Base-by-base conservation (phyloP, 2,329 filamentous ascomycete genomes). In the Pseudocercospora fuligena region DNA sequence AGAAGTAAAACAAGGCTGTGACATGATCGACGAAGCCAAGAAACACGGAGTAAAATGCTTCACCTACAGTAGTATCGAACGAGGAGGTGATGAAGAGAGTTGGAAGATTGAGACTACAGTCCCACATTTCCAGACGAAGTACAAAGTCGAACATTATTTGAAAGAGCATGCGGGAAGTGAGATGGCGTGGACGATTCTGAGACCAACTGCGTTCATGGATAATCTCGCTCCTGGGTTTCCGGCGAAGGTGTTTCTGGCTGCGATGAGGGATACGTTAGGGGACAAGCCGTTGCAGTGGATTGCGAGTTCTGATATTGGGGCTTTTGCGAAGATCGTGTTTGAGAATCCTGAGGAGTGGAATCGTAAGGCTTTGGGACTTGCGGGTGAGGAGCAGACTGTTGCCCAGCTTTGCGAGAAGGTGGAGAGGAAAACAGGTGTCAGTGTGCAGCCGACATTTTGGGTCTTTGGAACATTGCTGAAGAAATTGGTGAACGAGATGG, bases 41-140 rank as follows among this genome's bases (percentile, higher is more conserved):
- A 82, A 83, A 54, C 76, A 85, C 36, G 81, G 82, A 11, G 87
- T 91, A 53, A 81, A 83, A 67, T 84, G 88, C 73, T 89, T 91
- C 71, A 85, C 91, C 40, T 91, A 90, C 78, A 85, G 82, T 60
- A 87, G 84, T 61, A 87, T 90, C 27, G 89, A 91, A 71, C 86
- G 89, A 29, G 87, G 88, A 51, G 88, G 88, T 54, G 75, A 76
- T 46, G 83, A 86, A 46, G 81, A 80, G 19, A 85, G 83, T 61
- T 84, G 84, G 77, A 81, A 84, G 14, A 85, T 83, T 69, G 78
- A 82, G 1, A 89, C 88, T 0, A 76, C 81, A 0, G 82, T 90
- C 57, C 85, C 86, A 0, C 88, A 91, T 76, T 91, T 76, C 66
- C 65, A 69, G 47, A 73, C 70, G 70, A 91, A 91, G 76, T 82